These are phyloP conservation scores for Podaxis sp. DNA, from an alignment of 768 basidiomycete species.

Conservation along the genomic window DNA sequence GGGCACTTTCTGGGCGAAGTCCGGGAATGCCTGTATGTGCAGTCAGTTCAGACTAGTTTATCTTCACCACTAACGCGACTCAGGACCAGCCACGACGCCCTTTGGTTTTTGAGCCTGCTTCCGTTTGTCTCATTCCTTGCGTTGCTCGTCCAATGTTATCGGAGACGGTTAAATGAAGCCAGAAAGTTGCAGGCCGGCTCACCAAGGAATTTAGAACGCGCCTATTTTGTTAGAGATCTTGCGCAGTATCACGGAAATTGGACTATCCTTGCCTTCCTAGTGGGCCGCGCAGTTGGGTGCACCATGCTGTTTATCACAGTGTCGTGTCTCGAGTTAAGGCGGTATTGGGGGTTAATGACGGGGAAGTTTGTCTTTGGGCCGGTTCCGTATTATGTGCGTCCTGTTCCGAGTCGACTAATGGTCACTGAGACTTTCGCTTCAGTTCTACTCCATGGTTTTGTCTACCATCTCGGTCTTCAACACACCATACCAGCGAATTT, in stretches of 20 bases:
- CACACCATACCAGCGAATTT: not conserved
- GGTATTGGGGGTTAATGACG: not conserved
- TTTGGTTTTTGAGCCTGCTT: slow-evolving; percentile 2
- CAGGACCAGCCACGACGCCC: not conserved
- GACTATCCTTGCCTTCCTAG: slow-evolving; percentile 44
- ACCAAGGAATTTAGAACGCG: not conserved
- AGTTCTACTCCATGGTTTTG: slow-evolving; percentile 3
- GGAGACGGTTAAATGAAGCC: not conserved
- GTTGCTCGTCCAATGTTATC: slow-evolving; percentile 4
- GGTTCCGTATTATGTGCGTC: slow-evolving; percentile 6
- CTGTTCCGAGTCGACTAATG: too few species aligned
- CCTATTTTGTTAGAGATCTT: slow-evolving; percentile 22
- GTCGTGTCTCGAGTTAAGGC: not conserved
- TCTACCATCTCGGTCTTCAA: not conserved
- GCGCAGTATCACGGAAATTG: slow-evolving; percentile 44
- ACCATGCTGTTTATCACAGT: slow-evolving; percentile 35
- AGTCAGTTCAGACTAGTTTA: not conserved
- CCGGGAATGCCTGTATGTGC: not conserved
- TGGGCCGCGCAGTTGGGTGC: slow-evolving; percentile 45
- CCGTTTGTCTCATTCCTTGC: not conserved
- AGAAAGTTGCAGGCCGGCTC: not conserved
- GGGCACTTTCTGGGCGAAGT: not conserved
- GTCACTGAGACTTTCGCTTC: not conserved
- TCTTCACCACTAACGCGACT: not conserved
- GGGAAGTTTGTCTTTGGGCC: not conserved